Conservation (phyloP, 2,329 filamentous ascomycete genomes). For the Fusarium devonianum region DNA sequence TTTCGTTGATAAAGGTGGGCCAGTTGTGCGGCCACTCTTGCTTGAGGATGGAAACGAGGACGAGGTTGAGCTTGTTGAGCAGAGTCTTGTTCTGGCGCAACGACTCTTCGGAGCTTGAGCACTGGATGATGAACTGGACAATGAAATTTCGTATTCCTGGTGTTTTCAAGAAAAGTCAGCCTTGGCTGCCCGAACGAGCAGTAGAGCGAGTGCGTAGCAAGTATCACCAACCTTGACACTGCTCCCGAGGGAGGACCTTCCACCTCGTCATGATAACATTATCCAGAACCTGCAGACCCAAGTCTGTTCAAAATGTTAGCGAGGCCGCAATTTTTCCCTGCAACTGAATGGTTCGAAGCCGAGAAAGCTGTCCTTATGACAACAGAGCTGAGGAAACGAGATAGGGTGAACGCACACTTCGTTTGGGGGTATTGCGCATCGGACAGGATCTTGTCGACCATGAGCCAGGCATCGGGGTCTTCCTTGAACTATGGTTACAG, state of each 20-base stretch:
- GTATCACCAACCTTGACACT: slow-evolving; percentile 77
- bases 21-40: slow-evolving; percentile 99
- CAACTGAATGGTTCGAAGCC: not conserved
- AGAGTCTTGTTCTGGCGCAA: slow-evolving; percentile 85
- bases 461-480: slow-evolving; percentile 96
- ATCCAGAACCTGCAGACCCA: slow-evolving; percentile 95
- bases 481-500: slow-evolving; percentile 82
- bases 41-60: slow-evolving; percentile 96
- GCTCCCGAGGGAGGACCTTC: slow-evolving; percentile 96
- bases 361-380: not conserved
- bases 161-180: slow-evolving; percentile 21
- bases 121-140: slow-evolving; percentile 97
- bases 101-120: slow-evolving; percentile 87
- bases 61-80: slow-evolving; percentile 97
- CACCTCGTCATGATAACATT: slow-evolving; percentile 98
- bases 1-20: slow-evolving; percentile 99
- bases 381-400: slow-evolving; percentile 13
- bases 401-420: slow-evolving; percentile 73
- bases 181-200: not conserved
- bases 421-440: slow-evolving; percentile 94
- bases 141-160: slow-evolving; percentile 99
- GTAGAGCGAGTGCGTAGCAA: slow-evolving; percentile 2
- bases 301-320: slow-evolving; percentile 64
- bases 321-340: slow-evolving; percentile 11
- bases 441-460: slow-evolving; percentile 96